phyloP scores from a whole-genome alignment of 2,329 filamentous ascomycete species.

The Chaetomium olivaceum region DNA sequence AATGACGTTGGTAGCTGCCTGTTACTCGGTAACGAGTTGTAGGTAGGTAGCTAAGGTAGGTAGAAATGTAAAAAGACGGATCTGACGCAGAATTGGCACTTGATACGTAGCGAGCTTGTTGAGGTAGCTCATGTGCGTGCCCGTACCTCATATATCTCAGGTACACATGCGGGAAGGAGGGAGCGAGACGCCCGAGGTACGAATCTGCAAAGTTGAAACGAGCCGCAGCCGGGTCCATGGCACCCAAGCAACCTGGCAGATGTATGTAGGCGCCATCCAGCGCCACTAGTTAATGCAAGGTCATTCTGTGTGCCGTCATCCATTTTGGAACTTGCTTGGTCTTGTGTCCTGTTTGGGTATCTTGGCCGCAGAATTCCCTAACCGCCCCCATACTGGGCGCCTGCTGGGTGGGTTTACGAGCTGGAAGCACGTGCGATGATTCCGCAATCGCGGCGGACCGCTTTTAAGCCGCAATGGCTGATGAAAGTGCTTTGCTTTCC shows the following conservation, averaged over 20 bases:
- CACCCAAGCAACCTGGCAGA: neutral
- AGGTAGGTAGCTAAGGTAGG: no score
- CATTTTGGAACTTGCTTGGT: neutral
- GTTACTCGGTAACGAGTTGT: neutral
- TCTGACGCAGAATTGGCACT: neutral
- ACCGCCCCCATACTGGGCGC: neutral
- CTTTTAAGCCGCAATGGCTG: neutral
- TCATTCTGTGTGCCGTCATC: conserved; percentile 21
- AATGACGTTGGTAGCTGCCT: neutral
- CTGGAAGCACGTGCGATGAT: neutral
- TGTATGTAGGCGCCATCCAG: neutral
- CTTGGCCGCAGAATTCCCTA: neutral
- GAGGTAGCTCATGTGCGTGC: no score
- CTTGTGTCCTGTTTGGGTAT: conserved; percentile 1
- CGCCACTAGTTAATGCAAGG: conserved; percentile 15
- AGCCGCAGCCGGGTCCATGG: neutral
- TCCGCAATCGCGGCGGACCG: neutral
- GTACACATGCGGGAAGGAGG: no score
- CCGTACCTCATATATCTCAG: no score
- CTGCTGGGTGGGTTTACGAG: neutral
- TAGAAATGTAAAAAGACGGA: neutral
- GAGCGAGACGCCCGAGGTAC: neutral
- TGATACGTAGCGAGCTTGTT: no score
- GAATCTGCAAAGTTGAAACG: conserved; percentile 11
- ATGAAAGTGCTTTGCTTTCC: neutral